Evolutionary conservation across 257 asterid species (phyloP).

Genomic region (Henckelia pumila): DNA sequence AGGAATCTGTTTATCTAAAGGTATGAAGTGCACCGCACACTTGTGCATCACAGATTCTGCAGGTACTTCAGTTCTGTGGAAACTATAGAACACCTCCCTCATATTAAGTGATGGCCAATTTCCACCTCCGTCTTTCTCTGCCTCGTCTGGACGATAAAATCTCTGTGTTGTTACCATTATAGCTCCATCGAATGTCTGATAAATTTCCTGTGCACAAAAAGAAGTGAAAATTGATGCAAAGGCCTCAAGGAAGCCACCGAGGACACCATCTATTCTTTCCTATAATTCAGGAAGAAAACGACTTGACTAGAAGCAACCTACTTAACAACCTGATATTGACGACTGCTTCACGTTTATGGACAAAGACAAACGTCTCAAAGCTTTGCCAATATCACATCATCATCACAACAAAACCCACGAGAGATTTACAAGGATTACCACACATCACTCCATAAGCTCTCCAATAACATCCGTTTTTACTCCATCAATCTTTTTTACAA

Average conservation of each 20-base stretch:
- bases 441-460: background rate
- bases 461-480: background rate
- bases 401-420: background rate
- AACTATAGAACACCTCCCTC: conserved; percentile 46
- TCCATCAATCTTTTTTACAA: background rate
- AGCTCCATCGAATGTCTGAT: conserved; percentile 36
- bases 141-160: conserved; percentile 58
- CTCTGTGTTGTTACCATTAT: conserved; percentile 43
- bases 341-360: background rate
- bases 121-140: conserved; percentile 40
- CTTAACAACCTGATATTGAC: background rate
- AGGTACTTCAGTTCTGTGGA: conserved; percentile 46
- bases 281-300: background rate
- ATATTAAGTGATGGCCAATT: conserved; percentile 42
- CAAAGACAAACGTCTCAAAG: background rate
- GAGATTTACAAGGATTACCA: background rate
- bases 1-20: conserved; percentile 46
- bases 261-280: background rate
- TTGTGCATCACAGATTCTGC: conserved; percentile 62
- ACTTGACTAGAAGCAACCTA: background rate
- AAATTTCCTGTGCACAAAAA: conserved; percentile 36
- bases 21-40: conserved; percentile 49
- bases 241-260: background rate
- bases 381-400: background rate
- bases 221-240: background rate